Base-by-base conservation (phyloP, 768 basidiomycete genomes). In the Mycena rosella region DNA sequence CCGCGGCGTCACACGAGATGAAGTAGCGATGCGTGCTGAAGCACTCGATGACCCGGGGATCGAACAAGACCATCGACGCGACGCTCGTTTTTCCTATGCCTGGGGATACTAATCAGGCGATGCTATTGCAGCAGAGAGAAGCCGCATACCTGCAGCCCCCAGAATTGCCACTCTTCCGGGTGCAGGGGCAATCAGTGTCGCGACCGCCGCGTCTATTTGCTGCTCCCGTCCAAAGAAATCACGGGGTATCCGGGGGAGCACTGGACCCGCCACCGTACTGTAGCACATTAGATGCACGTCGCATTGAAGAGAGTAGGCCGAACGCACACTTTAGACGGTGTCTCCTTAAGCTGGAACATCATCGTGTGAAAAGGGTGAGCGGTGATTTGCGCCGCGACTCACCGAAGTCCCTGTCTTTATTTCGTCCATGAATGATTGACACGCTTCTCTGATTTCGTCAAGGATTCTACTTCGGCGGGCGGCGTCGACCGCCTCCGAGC, bases 21-120 rank as follows among this genome's bases (percentile, higher is more conserved):
- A 70, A 72, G 44, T 49, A 70, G 5, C 71, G 68, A 18, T 51
- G 60, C 24, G 63, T 52, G 7, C 68, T 62, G 44, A 72, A 72
- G 30, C 56, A 59, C 10, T 72, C 53, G 22, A 59, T 65, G 47
- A 72, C 59, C 11, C 68, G 60, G 49, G 56, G 22, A 64, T 70
- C 68, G 29, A 51, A 63, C 42, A 72, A 42, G 5, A 70, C 65
- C 65, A 52, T 66, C 17, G 65, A 63, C 9, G 71, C 68, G 49
- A 72, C 59, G 47, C 64, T 67, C n/a, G 71, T 69, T 65, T 72
- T 72, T 15, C 71, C 71, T 14, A 72, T 72, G 6, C 71, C 71
- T 67, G 34, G 5, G n/a, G 29, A 24, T 5, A 6, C 48, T 3
- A 36, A 61, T 51, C 18, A 44, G 27, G 2, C 18, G 10, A 22